Evolutionary conservation across 148 eudicot species (phyloP), one percentile per base, ranked within the genome.

Genomic region (Diospyros kaki): DNA sequence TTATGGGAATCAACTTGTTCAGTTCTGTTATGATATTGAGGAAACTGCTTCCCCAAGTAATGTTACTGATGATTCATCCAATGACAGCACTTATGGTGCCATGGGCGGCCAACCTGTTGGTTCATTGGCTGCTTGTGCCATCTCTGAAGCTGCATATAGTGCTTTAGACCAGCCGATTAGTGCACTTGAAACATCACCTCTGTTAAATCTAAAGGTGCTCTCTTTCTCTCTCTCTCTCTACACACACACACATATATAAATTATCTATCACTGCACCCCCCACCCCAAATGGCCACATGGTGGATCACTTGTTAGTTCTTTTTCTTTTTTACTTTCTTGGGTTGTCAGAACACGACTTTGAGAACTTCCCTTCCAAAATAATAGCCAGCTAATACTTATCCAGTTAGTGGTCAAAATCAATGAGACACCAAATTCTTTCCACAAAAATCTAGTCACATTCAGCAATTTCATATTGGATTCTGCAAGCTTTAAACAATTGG

Each of bases 101-200:
- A 56, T 72, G 74, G 93, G 84, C 28, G 93, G 98, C 50, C 81
- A 85, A 72, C 89, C 96, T 72, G 98, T 94, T 77, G 98, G 98
- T 80, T 84, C 97, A 58, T 71, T 88, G 78, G 96, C 97, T 56
- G 96, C 97, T 58, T 95, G 91, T 85, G 98, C 98, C 48, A 83
- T 95, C 69, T 89, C 96, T 4, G 98, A 92, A 76, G 96, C 96
- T 76, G 96, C 97, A 53, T 95, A 95, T 65, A 87, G 97, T 88
- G 98, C 98, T 69, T 74, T 95, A 46, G 98, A 95, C 77, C 97
- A 89, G 76, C 98, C 98, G 38, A 71, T 90, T 72, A 95, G 89
- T 81, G 87, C 83, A 58, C 92, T 95, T 52, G 98, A 90, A 81
- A 48, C 97, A 77, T 92, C 98, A 52, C 97, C 98, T 55, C 83